Conservation (phyloP, 2,329 filamentous ascomycete species). For the Drechslerella dactyloides region DNA sequence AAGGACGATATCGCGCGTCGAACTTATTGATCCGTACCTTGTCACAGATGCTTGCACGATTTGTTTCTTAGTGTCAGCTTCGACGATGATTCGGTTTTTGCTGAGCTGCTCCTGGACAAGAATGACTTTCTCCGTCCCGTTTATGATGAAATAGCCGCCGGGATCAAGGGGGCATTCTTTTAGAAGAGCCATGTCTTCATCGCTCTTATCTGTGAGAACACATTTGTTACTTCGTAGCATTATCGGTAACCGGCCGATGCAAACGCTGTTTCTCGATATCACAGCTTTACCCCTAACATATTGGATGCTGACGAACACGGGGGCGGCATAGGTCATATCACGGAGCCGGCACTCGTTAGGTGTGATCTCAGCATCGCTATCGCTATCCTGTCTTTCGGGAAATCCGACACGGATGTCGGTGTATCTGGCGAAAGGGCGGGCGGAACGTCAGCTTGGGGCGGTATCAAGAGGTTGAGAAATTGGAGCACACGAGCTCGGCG, state of each 20-base stretch:
- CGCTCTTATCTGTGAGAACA: constrained; percentile 79
- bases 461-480: neutral
- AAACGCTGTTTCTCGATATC: constrained; percentile 73
- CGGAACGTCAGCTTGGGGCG: constrained; percentile 12
- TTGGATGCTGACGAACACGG: constrained; percentile 88
- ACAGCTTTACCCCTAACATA: constrained; percentile 84
- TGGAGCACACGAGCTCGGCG: neutral
- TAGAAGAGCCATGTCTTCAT: constrained; percentile 85
- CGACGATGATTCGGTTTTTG: constrained; percentile 98
- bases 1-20: constrained; percentile 20
- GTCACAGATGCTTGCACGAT: constrained; percentile 95
- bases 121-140: constrained; percentile 98
- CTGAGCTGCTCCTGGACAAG: constrained; percentile 97
- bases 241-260: constrained; percentile 88
- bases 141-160: constrained; percentile 96
- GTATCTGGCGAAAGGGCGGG: constrained; percentile 60
- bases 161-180: constrained; percentile 96
- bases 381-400: constrained; percentile 77
- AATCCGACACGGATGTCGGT: constrained; percentile 86
- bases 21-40: constrained; percentile 58
- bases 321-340: constrained; percentile 97
- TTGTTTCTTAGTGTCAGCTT: constrained; percentile 87
- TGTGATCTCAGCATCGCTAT: constrained; percentile 76
- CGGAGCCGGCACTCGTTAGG: constrained; percentile 95
- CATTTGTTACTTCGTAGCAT: constrained; percentile 98